These are phyloP conservation scores for Penicillium verhagenii DNA, from an alignment of 495 filamentous ascomycete genomes.

Conservation along the genomic window DNA sequence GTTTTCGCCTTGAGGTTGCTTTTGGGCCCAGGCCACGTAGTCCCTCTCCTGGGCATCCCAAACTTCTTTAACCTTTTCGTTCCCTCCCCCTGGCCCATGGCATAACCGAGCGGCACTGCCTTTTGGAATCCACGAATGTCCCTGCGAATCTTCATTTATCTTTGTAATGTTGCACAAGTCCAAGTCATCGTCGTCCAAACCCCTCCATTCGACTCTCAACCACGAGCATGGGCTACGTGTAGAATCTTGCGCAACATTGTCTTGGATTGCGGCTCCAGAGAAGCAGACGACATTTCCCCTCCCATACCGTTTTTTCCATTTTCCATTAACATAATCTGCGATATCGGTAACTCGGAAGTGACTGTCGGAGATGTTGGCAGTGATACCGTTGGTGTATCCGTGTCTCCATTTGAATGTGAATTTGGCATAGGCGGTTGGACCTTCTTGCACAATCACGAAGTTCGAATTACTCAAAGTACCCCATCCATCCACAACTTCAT, in stretches of 20 bases:
- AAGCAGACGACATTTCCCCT: background rate
- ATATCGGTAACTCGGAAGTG: no score
- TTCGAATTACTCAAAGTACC: background rate
- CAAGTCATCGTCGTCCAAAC: background rate
- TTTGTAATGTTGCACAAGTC: background rate
- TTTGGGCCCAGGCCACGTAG: background rate
- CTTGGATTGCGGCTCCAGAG: background rate
- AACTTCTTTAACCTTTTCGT: background rate
- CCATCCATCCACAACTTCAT: background rate
- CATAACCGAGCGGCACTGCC: background rate
- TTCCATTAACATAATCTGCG: no score
- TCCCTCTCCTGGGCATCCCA: background rate
- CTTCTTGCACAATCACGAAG: background rate
- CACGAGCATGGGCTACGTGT: background rate
- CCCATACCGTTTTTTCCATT: background rate
- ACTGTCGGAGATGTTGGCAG: background rate
- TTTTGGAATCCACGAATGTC: background rate
- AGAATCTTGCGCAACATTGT: background rate
- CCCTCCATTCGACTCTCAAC: background rate
- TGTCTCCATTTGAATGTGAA: background rate
- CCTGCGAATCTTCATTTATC: background rate
- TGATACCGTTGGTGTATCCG: background rate
- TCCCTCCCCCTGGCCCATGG: background rate
- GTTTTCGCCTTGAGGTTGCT: background rate
- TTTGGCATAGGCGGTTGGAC: background rate